Evolutionary conservation across 2,329 filamentous ascomycete species (phyloP).

Genomic region (Myriosclerotinia scirpicola): DNA sequence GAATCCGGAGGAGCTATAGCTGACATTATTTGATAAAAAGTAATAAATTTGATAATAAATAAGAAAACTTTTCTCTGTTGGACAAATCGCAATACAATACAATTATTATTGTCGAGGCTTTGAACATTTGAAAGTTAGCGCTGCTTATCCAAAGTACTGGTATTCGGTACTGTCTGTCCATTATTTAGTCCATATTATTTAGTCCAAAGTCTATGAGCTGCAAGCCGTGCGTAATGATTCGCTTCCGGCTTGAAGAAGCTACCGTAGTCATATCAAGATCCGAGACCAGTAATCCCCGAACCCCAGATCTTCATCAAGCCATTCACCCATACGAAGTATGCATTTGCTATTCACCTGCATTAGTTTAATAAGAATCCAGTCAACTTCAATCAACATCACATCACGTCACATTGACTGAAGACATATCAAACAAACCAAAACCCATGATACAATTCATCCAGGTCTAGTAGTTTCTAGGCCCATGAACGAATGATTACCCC

Average conservation of each 20-base stretch:
- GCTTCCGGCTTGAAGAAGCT: slow-evolving; percentile 5
- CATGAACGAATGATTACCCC: not conserved
- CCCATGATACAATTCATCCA: not conserved
- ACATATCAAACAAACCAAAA: not conserved
- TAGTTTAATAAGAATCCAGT: not conserved
- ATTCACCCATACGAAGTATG: not conserved
- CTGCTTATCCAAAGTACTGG: not conserved
- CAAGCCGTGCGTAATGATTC: slow-evolving; percentile 12
- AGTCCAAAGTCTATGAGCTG: slow-evolving; percentile 10
- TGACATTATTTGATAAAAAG: slow-evolving; percentile 37
- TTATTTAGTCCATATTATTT: slow-evolving; percentile 10
- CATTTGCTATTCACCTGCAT: not conserved
- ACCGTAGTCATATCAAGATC: slow-evolving; percentile 7
- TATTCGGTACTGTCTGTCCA: not conserved
- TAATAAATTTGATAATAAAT: slow-evolving; percentile 2
- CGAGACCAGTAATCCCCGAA: too few relatives aligned
- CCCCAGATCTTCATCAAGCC: too few relatives aligned
- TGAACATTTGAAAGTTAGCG: not conserved
- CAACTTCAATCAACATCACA: not conserved
- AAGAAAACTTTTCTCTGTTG: not conserved
- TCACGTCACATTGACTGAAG: not conserved
- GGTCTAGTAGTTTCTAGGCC: not conserved
- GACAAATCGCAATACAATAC: slow-evolving; percentile 4
- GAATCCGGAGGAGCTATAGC: slow-evolving; percentile 38
- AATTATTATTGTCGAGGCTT: slow-evolving; percentile 6